A percentile compares a stretch with the other conserved stretches of the same genome.
Conservation (phyloP, 2,329 filamentous ascomycete species). For the Calonectria henricotiae region DNA sequence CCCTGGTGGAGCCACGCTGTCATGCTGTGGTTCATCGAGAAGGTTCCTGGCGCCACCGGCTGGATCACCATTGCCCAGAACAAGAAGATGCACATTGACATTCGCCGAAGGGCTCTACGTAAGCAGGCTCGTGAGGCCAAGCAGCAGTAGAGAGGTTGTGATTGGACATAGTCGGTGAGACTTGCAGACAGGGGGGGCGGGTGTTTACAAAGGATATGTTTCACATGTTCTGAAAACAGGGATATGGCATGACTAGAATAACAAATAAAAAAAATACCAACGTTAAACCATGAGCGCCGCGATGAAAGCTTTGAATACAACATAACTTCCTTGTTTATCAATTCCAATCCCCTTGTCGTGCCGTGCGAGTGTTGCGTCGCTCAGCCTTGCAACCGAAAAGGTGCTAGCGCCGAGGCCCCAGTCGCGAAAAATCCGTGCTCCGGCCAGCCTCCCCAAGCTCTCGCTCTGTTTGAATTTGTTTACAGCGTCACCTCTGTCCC, state of each 20-base stretch:
- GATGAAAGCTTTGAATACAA: not conserved
- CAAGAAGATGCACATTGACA: slow-evolving; percentile 83
- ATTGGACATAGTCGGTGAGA: not conserved
- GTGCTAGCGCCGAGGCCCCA: slow-evolving; percentile 56
- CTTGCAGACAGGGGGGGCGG: not conserved
- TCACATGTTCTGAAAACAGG: slow-evolving; percentile 13
- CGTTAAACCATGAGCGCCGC: not conserved
- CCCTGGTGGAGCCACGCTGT: slow-evolving; percentile 94
- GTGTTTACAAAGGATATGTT: slow-evolving; percentile 16
- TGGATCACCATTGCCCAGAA: slow-evolving; percentile 67
- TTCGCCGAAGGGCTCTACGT: slow-evolving; percentile 84
- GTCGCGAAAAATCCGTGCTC: slow-evolving; percentile 61
- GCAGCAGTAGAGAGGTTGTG: slow-evolving; percentile 65
- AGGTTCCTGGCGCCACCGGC: slow-evolving; percentile 68
- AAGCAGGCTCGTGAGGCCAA: slow-evolving; percentile 89
- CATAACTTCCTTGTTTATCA: not conserved
- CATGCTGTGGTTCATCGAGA: slow-evolving; percentile 87
- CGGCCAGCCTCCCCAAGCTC: slow-evolving; percentile 57
- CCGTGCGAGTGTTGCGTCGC: slow-evolving; percentile 40
- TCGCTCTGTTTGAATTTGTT: slow-evolving; percentile 55
- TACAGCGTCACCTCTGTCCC: slow-evolving; percentile 48
- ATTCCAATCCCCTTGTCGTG: slow-evolving; percentile 33
- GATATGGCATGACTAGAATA: not conserved
- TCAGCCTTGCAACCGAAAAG: slow-evolving; percentile 57
- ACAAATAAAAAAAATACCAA: slow-evolving; percentile 4